Evolutionary conservation across 371 early-diverging fungal genomes (phyloP).

Genomic region (Gilbertella persicaria): DNA sequence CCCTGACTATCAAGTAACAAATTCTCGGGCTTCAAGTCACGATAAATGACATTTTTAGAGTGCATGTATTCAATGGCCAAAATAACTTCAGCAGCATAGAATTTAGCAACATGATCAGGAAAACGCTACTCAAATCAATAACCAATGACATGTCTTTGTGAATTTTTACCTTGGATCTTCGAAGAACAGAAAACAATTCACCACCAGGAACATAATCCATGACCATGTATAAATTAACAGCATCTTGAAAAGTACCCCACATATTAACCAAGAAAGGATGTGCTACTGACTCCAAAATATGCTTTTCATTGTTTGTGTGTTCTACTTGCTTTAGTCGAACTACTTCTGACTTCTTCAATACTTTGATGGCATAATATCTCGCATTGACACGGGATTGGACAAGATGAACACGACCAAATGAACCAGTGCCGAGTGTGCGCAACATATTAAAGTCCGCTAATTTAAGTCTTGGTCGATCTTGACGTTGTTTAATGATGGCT

Average conservation of each 20-base stretch:
- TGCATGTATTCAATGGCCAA: conserved; percentile 90
- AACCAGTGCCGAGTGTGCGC: conserved; percentile 94
- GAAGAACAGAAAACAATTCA: conserved; percentile 86
- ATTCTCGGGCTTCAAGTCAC: conserved; percentile 95
- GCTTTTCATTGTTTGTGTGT: conserved; percentile 96
- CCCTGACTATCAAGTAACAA: conserved; percentile 84
- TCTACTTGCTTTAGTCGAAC: conserved; percentile 96
- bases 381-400: conserved; percentile 74
- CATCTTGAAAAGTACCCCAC: conserved; percentile 92
- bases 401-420: conserved; percentile 98
- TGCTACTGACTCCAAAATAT: conserved; percentile 83
- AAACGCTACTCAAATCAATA: conserved; percentile 62
- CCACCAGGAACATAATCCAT: conserved; percentile 98
- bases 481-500: conserved; percentile 35
- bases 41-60: conserved; percentile 86
- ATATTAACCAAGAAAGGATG: conserved; percentile 96
- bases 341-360: conserved; percentile 92
- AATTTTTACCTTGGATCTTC: conserved; percentile 63
- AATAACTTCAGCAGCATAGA: conserved; percentile 79
- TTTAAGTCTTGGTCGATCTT: conserved; percentile 57
- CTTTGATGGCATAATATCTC: conserved; percentile 96
- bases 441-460: conserved; percentile 70
- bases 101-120: conserved; percentile 86
- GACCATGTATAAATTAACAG: conserved; percentile 85
- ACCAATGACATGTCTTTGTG: background rate